Conservation (phyloP, 176 grass and related monocot species). For the Sorghum bicolor region Sorghum_bicolor_NCBIv3 NC_012873.2:58229501-58230000, state of each 20-base stretch:
- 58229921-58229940: not conserved
- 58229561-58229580: too few relatives aligned
- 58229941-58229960: too few relatives aligned
- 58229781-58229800: not conserved
- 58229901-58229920: not conserved
- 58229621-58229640: constrained; percentile 2
- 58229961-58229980: not conserved
- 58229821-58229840: too few relatives aligned
- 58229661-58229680: constrained; percentile 17
- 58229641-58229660: not conserved
- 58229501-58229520: not conserved
- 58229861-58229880: not conserved
- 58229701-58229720: not conserved
- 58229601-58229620: not conserved
- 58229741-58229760: not conserved
- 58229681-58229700: not conserved
- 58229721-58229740: not conserved
- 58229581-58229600: not conserved
- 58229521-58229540: not conserved
- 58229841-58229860: too few relatives aligned
- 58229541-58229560: too few relatives aligned
- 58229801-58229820: too few relatives aligned
- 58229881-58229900: not conserved
- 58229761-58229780: not conserved
- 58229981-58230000: not conserved